Evolutionary conservation across 2,329 filamentous ascomycete genomes (phyloP), one percentile per base, ranked within the genome.

Genomic region (Rhynchosporium graminicola): DNA sequence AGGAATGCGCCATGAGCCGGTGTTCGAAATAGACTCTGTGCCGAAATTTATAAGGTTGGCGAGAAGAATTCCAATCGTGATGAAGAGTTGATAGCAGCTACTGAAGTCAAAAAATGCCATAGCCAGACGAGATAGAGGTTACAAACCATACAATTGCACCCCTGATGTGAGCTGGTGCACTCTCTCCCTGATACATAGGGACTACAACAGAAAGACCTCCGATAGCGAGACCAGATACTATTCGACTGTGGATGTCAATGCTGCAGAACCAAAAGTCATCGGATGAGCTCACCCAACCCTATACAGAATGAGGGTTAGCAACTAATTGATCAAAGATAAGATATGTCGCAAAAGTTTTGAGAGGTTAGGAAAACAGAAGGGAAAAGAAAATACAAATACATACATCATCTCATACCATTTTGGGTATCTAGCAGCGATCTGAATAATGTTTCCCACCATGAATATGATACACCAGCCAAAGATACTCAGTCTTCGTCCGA

Each of bases 21-120:
- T 74, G 57, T 74, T 72, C 3, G 59, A 62, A 8, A 73, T 68
- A 0, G 72, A 75, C 46, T 77, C 74, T 0, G 73, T 72, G 48
- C 80, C 82, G 59, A 77, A 83, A 73, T 85, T 85, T 69, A 86
- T 78, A 59, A 80, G 76, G 67, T 83, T 82, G 58, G 82, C 78
- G 29, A 82, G 72, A 57, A 85, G 83, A 65, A 91, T 89, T 36
- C 88, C 88, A 33, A 90, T 78, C 0, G 87, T 91, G 73, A 91
- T 88, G 77, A 90, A 86, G 15, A 91, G 82, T 75, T 91, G 88
- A 75, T 90, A 91, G n/a, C 83, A 85, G 4, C 84, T 58, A n/a
- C 7, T 3, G 38, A 4, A 7, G n/a, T 47, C 7, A 47, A 36
- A 36, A 29, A 15, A 4, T 26, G 6, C 1, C 20, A 9, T 42